phyloP scores from a whole-genome alignment of 2,329 filamentous ascomycete species.

The Phaeosphaeriaceae sp. region DNA sequence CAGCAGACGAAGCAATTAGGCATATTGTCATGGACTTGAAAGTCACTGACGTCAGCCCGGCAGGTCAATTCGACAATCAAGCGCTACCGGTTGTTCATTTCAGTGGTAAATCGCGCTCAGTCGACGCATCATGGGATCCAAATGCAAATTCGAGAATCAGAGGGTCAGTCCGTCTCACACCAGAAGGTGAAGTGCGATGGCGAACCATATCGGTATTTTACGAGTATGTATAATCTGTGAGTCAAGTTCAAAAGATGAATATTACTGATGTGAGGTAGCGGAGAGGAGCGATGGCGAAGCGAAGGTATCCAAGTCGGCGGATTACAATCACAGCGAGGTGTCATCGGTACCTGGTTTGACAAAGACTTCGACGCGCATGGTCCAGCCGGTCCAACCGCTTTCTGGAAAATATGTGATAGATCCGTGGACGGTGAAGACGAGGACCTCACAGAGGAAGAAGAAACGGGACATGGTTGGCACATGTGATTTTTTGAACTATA shows the following conservation, averaged over 20 bases:
- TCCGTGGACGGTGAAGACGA: slow-evolving; percentile 9
- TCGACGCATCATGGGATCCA: slow-evolving; percentile 70
- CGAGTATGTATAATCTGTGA: slow-evolving; percentile 45
- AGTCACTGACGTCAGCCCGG: slow-evolving; percentile 65
- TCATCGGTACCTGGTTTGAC: slow-evolving; percentile 80
- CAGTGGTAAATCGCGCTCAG: slow-evolving; percentile 64
- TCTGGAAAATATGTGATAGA: slow-evolving; percentile 73
- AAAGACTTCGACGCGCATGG: slow-evolving; percentile 72
- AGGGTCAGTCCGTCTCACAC: slow-evolving; percentile 70
- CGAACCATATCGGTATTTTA: slow-evolving; percentile 70
- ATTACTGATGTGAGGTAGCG: slow-evolving; percentile 50
- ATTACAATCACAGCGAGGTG: slow-evolving; percentile 66
- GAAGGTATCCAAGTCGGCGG: slow-evolving; percentile 79
- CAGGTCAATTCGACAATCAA: slow-evolving; percentile 64
- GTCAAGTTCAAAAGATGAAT: background rate
- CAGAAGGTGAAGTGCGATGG: slow-evolving; percentile 76
- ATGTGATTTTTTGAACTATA: background rate
- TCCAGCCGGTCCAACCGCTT: slow-evolving; percentile 75
- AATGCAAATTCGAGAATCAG: slow-evolving; percentile 71
- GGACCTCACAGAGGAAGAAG: slow-evolving; percentile 9
- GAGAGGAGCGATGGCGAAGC: slow-evolving; percentile 75
- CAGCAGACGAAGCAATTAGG: slow-evolving; percentile 70
- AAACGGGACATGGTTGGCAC: slow-evolving; percentile 2
- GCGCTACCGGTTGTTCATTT: slow-evolving; percentile 72
- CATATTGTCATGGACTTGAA: slow-evolving; percentile 72